phyloP scores from a whole-genome alignment of 345 rosid species.

The Noccaea bulbosa region DNA sequence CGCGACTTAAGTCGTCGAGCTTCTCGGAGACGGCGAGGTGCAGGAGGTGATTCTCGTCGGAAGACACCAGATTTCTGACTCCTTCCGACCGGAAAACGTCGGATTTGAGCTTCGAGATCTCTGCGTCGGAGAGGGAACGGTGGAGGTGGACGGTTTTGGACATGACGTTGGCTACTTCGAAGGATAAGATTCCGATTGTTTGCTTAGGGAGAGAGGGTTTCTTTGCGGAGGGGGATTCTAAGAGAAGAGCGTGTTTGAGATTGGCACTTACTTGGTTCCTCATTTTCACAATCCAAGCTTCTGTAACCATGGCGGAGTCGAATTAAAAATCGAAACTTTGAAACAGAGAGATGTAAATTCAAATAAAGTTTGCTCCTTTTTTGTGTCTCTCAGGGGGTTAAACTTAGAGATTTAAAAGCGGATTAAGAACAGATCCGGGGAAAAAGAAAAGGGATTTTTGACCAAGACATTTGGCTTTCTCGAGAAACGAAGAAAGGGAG shows the following conservation, averaged over 20 bases:
- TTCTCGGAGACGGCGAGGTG: slow-evolving; percentile 83
- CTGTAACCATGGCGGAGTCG: slow-evolving; percentile 72
- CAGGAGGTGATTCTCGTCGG: slow-evolving; percentile 65
- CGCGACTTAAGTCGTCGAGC: slow-evolving; percentile 81
- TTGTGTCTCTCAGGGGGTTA: background rate
- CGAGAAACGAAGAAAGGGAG: slow-evolving; percentile 31
- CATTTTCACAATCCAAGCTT: slow-evolving; percentile 93
- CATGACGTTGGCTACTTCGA: slow-evolving; percentile 89
- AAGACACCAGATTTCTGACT: slow-evolving; percentile 61
- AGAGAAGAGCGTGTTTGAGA: slow-evolving; percentile 82
- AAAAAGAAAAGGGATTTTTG: background rate
- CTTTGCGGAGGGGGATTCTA: slow-evolving; percentile 55
- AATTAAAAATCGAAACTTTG: slow-evolving; percentile 30
- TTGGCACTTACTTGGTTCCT: slow-evolving; percentile 93
- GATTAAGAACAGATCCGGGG: slow-evolving; percentile 33
- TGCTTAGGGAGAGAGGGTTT: slow-evolving; percentile 51
- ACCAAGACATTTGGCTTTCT: slow-evolving; percentile 19
- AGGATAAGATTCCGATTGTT: slow-evolving; percentile 79
- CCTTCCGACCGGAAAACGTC: slow-evolving; percentile 75
- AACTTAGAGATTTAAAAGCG: background rate
- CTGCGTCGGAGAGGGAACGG: slow-evolving; percentile 74
- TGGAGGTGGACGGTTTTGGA: slow-evolving; percentile 86
- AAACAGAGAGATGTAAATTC: background rate
- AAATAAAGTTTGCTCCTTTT: slow-evolving; percentile 22
- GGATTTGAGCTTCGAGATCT: slow-evolving; percentile 70